Conservation (phyloP, 2,329 filamentous ascomycete species). For the Dactylellina leptospora region DNA sequence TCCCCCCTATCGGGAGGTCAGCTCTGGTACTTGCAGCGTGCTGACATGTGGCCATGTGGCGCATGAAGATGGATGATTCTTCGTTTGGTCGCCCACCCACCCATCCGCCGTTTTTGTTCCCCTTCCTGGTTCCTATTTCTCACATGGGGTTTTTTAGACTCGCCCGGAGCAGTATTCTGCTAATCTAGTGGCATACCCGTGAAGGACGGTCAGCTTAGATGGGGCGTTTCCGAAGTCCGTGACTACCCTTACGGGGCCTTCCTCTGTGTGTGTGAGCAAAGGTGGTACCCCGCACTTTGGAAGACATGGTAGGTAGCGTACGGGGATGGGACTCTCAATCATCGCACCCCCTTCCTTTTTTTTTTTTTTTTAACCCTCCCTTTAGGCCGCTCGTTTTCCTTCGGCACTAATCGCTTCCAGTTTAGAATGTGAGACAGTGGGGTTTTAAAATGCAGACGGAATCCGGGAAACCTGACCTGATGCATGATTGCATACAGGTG, state of each 20-base stretch:
- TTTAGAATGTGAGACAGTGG: conserved; percentile 51
- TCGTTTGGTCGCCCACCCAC: conserved; percentile 23
- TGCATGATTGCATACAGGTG: conserved; percentile 48
- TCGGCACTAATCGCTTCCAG: conserved; percentile 28
- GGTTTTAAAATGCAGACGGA: conserved; percentile 32
- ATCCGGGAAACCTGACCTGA: conserved; percentile 27
- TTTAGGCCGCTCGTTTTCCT: not conserved
- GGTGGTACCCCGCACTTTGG: conserved; percentile 46
- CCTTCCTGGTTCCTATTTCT: conserved; percentile 15
- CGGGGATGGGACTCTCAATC: conserved; percentile 21
- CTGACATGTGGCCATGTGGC: conserved; percentile 43
- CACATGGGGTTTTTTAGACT: conserved; percentile 10
- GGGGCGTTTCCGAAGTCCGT: conserved; percentile 34
- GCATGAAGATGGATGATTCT: conserved; percentile 21
- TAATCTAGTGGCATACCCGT: conserved; percentile 48
- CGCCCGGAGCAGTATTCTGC: conserved; percentile 32
- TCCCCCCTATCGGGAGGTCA: conserved; percentile 11
- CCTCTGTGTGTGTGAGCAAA: no score
- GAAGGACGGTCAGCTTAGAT: conserved; percentile 19
- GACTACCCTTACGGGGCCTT: conserved; percentile 23
- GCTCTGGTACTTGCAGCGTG: conserved; percentile 31
- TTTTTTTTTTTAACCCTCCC: no score
- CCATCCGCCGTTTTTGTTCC: not conserved
- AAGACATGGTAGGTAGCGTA: conserved; percentile 27
- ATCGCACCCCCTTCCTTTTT: not conserved